Percentiles rank a stretch among this genome's conserved stretches.
phyloP scores from a whole-genome alignment of 2,329 filamentous ascomycete genomes.

The Cordyceps tenuipes region DNA sequence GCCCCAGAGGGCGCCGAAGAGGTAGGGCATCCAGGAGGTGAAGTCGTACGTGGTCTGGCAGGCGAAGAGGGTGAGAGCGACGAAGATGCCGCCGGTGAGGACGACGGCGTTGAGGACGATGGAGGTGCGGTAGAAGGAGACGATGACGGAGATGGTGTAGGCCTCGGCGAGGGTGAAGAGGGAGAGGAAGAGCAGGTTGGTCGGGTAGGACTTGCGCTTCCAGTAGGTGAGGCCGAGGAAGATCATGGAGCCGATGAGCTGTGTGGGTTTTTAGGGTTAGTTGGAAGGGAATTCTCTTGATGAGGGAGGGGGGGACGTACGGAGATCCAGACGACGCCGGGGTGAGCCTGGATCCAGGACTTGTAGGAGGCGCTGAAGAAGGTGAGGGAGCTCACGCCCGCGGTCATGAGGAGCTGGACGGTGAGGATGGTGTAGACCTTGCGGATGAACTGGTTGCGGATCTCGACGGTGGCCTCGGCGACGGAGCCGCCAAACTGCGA shows the following conservation, averaged over 20 bases:
- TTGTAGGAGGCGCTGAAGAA: slow-evolving; percentile 79
- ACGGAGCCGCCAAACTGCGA: slow-evolving; percentile 80
- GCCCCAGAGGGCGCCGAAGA: slow-evolving; percentile 85
- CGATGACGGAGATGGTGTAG: slow-evolving; percentile 86
- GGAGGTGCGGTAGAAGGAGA: slow-evolving; percentile 75
- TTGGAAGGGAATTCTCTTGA: no score
- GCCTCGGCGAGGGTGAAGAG: slow-evolving; percentile 89
- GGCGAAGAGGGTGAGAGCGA: slow-evolving; percentile 76
- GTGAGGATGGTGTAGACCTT: slow-evolving; percentile 98
- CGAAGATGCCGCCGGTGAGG: slow-evolving; percentile 76
- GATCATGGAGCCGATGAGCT: slow-evolving; percentile 71
- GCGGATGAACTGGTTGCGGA: slow-evolving; percentile 92
- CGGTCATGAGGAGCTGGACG: slow-evolving; percentile 83
- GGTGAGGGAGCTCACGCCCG: slow-evolving; percentile 69
- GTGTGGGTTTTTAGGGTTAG: not conserved
- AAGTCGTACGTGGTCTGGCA: slow-evolving; percentile 99
- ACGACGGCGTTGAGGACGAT: slow-evolving; percentile 87
- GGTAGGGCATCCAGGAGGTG: slow-evolving; percentile 91
- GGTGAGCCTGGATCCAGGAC: slow-evolving; percentile 75
- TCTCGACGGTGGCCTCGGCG: slow-evolving; percentile 86
- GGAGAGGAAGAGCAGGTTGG: slow-evolving; percentile 84
- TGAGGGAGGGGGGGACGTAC: slow-evolving; percentile 34
- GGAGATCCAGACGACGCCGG: slow-evolving; percentile 78
- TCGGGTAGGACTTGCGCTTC: slow-evolving; percentile 93
- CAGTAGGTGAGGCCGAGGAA: slow-evolving; percentile 87